phyloP scores from a whole-genome alignment of 495 filamentous ascomycete species.

The Tuber calosporum region DNA sequence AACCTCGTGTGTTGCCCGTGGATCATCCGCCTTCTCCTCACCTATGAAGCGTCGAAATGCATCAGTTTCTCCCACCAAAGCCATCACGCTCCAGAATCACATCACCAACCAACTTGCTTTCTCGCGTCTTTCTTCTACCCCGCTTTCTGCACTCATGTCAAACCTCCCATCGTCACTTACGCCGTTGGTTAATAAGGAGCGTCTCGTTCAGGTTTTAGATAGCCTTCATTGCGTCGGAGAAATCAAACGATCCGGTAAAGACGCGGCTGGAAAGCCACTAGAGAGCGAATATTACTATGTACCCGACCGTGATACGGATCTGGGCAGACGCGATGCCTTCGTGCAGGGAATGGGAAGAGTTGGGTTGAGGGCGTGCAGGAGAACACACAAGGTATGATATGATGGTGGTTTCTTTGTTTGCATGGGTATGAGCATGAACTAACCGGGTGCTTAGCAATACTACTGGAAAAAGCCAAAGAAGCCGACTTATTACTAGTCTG shows the following conservation, averaged over 20 bases:
- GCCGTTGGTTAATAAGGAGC: slow-evolving; percentile 49
- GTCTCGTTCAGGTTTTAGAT: slow-evolving; percentile 64
- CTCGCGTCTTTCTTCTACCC: slow-evolving; percentile 86
- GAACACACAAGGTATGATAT: slow-evolving; percentile 82
- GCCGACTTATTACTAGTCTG: slow-evolving; percentile 23
- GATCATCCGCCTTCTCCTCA: slow-evolving; percentile 25
- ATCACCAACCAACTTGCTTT: slow-evolving; percentile 93
- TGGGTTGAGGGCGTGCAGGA: slow-evolving; percentile 77
- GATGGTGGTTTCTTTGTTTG: slow-evolving; percentile 9
- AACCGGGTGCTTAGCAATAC: slow-evolving; percentile 63
- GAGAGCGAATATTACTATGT: slow-evolving; percentile 98
- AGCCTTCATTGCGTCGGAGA: slow-evolving; percentile 70
- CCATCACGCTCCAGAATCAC: slow-evolving; percentile 60
- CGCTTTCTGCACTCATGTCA: slow-evolving; percentile 75
- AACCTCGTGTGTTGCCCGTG: slow-evolving; percentile 18
- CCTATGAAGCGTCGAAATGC: slow-evolving; percentile 41
- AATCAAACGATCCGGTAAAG: slow-evolving; percentile 84
- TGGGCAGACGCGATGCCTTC: slow-evolving; percentile 71
- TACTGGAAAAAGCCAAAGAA: slow-evolving; percentile 77
- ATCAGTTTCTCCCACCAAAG: slow-evolving; percentile 42
- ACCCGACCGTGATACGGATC: slow-evolving; percentile 78
- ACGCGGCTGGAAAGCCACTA: slow-evolving; percentile 85
- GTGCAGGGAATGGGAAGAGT: slow-evolving; percentile 79
- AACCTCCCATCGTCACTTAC: slow-evolving; percentile 67
- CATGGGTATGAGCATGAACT: slow-evolving; percentile 30